phyloP scores from a whole-genome alignment of 2,329 filamentous ascomycete genomes.

The Claviceps africana region DNA sequence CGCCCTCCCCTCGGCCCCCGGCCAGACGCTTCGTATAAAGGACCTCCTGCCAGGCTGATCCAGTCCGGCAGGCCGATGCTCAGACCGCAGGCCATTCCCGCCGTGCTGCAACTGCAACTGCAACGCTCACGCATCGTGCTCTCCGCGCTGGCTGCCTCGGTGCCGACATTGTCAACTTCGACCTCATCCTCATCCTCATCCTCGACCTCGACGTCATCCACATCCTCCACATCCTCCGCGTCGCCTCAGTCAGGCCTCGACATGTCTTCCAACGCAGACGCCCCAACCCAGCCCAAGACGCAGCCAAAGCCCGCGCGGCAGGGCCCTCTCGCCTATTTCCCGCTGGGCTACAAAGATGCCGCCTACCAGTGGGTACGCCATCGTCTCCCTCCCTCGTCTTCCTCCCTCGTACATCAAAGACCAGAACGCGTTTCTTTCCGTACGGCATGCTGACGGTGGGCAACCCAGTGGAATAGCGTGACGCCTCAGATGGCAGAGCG shows the following conservation, averaged over 20 bases:
- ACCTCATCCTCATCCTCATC: not conserved
- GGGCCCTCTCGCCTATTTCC: constrained; percentile 45
- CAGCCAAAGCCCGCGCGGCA: constrained; percentile 13
- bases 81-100: not conserved
- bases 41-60: not conserved
- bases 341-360: constrained; percentile 81
- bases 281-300: constrained; percentile 13
- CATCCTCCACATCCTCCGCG: not conserved
- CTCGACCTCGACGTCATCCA: not conserved
- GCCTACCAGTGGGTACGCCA: constrained; percentile 72
- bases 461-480: constrained; percentile 63
- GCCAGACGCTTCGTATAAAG: not conserved
- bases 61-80: not conserved
- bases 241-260: constrained; percentile 7
- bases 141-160: not conserved
- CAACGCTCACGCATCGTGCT: not conserved
- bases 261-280: constrained; percentile 21
- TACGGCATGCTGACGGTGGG: not conserved
- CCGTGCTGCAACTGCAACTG: too few species aligned
- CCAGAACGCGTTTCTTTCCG: not conserved
- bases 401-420: not conserved
- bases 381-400: too few species aligned
- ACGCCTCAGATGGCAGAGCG: constrained; percentile 76
- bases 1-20: too few species aligned
- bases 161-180: not conserved